phyloP scores from a whole-genome alignment of 345 rosid species.

The Microcos paniculata region DNA sequence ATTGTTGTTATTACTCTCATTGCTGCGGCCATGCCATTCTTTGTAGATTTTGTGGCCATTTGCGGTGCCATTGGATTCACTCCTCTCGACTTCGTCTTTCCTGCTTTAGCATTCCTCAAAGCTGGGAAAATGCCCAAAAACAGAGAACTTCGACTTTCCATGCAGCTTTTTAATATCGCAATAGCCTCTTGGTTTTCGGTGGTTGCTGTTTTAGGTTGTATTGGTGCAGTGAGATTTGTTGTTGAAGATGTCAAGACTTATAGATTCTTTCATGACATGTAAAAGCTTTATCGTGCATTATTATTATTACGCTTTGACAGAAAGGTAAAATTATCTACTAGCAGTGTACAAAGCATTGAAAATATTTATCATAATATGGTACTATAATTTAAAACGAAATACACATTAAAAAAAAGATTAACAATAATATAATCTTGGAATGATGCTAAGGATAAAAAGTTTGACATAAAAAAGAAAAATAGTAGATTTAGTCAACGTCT shows the following conservation, averaged over 20 bases:
- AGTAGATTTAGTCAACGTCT: too few species aligned
- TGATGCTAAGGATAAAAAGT: too few species aligned
- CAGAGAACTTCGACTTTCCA: slow-evolving; percentile 5
- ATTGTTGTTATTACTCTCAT: slow-evolving; percentile 32
- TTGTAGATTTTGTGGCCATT: slow-evolving; percentile 53
- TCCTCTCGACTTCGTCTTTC: slow-evolving; percentile 57
- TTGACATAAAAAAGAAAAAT: too few species aligned
- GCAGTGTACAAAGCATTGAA: too few species aligned
- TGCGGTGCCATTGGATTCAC: slow-evolving; percentile 60
- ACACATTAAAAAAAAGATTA: too few species aligned
- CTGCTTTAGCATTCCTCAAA: slow-evolving; percentile 49
- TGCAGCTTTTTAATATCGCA: slow-evolving; percentile 34
- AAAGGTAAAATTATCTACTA: too few species aligned
- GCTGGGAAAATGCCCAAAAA: slow-evolving; percentile 40
- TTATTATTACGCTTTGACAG: background rate
- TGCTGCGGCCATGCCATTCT: slow-evolving; percentile 51
- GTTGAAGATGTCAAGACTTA: slow-evolving; percentile 41
- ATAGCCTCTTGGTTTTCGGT: slow-evolving; percentile 49
- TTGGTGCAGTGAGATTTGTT: slow-evolving; percentile 50
- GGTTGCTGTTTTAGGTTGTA: slow-evolving; percentile 49
- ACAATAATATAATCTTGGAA: too few species aligned
- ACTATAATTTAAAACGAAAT: too few species aligned
- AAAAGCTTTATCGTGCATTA: background rate
- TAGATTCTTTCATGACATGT: slow-evolving; percentile 48
- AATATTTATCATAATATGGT: too few species aligned